Conservation (phyloP, 2,329 filamentous ascomycete species). For the Myriangium duriaei region DNA sequence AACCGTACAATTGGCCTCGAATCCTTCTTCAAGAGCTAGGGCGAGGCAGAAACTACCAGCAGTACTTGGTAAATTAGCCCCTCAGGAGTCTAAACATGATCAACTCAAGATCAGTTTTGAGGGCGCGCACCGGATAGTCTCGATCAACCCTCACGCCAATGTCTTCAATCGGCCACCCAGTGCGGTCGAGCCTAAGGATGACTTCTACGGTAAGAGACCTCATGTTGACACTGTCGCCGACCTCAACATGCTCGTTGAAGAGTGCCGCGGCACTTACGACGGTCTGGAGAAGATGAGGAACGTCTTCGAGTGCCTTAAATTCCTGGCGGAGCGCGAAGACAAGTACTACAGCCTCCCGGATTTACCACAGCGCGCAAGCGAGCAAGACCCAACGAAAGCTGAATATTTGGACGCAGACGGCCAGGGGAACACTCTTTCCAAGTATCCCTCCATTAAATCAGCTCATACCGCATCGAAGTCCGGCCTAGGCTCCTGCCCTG, state of each 20-base stretch:
- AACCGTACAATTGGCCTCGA: constrained; percentile 29
- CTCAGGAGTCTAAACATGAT: constrained; percentile 25
- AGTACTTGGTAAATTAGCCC: constrained; percentile 19
- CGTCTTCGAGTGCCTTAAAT: constrained; percentile 40
- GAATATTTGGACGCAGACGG: constrained; percentile 32
- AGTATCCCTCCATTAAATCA: constrained; percentile 26
- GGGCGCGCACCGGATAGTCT: constrained; percentile 29
- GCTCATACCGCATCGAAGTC: constrained; percentile 26
- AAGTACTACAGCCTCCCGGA: constrained; percentile 40
- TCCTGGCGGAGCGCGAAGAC: constrained; percentile 35
- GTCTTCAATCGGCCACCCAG: constrained; percentile 42
- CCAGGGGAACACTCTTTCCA: constrained; percentile 26
- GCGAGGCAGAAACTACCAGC: constrained; percentile 31
- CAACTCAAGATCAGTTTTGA: constrained; percentile 32
- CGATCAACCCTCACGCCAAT: constrained; percentile 40
- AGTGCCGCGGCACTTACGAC: constrained; percentile 39
- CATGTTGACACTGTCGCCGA: constrained; percentile 43
- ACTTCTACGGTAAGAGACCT: constrained; percentile 39
- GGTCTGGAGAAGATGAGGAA: constrained; percentile 45
- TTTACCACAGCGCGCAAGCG: constrained; percentile 27
- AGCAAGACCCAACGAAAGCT: constrained; percentile 29
- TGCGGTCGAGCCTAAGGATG: constrained; percentile 38
- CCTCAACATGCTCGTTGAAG: constrained; percentile 38
- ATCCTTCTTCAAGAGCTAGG: constrained; percentile 27
- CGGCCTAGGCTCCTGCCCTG: constrained; percentile 38